Base-by-base conservation (phyloP, 140 eudicot species). In the Senecio squalidus region DNA sequence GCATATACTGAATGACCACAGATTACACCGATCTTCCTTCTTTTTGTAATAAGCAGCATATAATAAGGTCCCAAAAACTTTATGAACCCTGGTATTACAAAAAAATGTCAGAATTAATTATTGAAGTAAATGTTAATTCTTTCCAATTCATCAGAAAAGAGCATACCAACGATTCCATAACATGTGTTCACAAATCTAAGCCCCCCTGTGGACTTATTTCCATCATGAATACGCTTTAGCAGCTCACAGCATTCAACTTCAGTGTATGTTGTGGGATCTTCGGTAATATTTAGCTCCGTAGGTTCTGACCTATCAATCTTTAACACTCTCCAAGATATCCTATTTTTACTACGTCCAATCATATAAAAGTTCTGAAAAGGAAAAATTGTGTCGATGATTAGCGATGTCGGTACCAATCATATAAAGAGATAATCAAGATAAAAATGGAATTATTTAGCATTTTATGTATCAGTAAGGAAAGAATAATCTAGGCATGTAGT, bases 31-130 rank as follows among this genome's bases (percentile, higher is more conserved):
- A 92, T 79, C 79, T 92, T 87, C 82, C 85, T 92, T 73, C 96
- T 79, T 76, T 84, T 83, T 59, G 99, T 92, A 47, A 92, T 84
- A 60, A 92, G 84, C 47, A 92, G 80, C 89, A 88, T 76, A 82
- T 92, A 88, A 74, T 84, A 82, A 60, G 99, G 99, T 55, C 99
- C 99, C 88, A 92, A 67, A 77, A 92, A 88, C 81, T 88, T 88
- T 59, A 92, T 60, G 69, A 92, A 88, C 16, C 99, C 99, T 88
- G 71, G 5, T 72, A 74, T 60, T 63, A 67, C 28, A 67, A 1
- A 52, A 57, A 65, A 52, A 24, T 6, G 57, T 61, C 40, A 61
- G 80, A 60, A 61, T 22, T 54, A 21, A 14, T 22, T 43, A 61
- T 53, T 14, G 28, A 2, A 39, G 28, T 44, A 47, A 23, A 28